A percentile compares a stretch with the other conserved stretches of the same genome.
phyloP scores from a whole-genome alignment of 257 asterid genomes.

The Leptodermis oblonga region DNA sequence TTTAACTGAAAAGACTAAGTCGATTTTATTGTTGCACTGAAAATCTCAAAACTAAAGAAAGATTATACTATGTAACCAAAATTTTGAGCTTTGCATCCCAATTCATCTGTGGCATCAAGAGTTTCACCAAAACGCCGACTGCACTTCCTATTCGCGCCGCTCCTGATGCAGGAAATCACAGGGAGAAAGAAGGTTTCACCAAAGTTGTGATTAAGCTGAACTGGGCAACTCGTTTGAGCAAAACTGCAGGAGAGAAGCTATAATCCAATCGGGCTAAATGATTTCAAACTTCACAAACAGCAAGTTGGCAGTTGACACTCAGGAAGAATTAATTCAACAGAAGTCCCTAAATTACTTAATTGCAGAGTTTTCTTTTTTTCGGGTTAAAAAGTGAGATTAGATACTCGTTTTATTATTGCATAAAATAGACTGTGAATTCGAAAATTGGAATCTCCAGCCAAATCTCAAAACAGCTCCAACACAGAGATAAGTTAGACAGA shows the following conservation, averaged over 20 bases:
- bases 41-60: too few relatives aligned
- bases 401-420: too few relatives aligned
- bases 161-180: neutral
- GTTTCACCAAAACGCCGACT: neutral
- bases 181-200: neutral
- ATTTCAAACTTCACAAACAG: neutral
- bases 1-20: too few relatives aligned
- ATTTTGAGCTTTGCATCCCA: neutral
- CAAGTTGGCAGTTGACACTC: too few relatives aligned
- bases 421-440: too few relatives aligned
- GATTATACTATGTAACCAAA: neutral
- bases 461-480: too few relatives aligned
- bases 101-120: too few relatives aligned
- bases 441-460: too few relatives aligned
- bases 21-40: too few relatives aligned
- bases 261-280: neutral
- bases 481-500: too few relatives aligned
- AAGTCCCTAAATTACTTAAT: neutral
- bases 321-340: neutral
- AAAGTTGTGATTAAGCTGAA: neutral
- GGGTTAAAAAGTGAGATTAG: too few relatives aligned
- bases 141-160: conserved; percentile 7
- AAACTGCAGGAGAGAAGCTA: neutral
- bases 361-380: too few relatives aligned
- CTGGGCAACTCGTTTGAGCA: neutral